A percentile compares a stretch with the other conserved stretches of the same genome.
Conservation (phyloP, 140 eudicot species). For the Erigeron philadelphicus region DNA sequence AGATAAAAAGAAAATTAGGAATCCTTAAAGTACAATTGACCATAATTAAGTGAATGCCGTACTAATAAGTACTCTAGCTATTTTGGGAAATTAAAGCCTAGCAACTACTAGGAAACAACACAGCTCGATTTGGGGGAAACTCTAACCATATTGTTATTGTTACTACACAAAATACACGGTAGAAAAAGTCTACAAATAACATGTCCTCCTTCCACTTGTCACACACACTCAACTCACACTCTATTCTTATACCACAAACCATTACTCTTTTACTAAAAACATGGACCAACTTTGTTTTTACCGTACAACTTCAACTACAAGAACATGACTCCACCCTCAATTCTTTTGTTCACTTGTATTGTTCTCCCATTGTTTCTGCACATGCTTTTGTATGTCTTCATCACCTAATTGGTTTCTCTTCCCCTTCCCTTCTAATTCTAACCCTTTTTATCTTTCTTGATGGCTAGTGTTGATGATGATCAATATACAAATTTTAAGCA, state of each 20-base stretch:
- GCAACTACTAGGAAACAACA: too few species aligned
- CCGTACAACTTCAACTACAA: slow-evolving; percentile 66
- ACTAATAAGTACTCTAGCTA: too few species aligned
- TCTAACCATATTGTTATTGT: too few species aligned
- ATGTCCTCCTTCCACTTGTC: slow-evolving; percentile 70
- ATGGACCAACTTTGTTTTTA: slow-evolving; percentile 50
- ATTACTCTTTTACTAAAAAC: slow-evolving; percentile 62
- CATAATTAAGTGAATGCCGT: too few species aligned
- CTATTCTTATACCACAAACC: slow-evolving; percentile 48
- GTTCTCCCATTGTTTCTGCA: background rate
- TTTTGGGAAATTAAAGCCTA: too few species aligned
- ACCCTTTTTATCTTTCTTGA: slow-evolving; percentile 19
- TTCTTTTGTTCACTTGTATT: slow-evolving; percentile 20
- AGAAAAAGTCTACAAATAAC: slow-evolving; percentile 44
- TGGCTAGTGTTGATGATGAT: slow-evolving; percentile 61
- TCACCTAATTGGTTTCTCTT: background rate
- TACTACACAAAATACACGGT: background rate
- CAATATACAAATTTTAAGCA: slow-evolving; percentile 64
- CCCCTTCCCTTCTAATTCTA: background rate
- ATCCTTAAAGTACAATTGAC: too few species aligned
- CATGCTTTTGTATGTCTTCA: slow-evolving; percentile 1
- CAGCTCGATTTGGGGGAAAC: too few species aligned
- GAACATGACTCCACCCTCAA: slow-evolving; percentile 43
- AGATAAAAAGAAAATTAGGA: too few species aligned
- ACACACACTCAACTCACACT: slow-evolving; percentile 44